Percentiles rank a stretch among this genome's conserved stretches.
phyloP scores from a whole-genome alignment of 83 land plant genomes.

The Diphasiastrum complanatum region DNA sequence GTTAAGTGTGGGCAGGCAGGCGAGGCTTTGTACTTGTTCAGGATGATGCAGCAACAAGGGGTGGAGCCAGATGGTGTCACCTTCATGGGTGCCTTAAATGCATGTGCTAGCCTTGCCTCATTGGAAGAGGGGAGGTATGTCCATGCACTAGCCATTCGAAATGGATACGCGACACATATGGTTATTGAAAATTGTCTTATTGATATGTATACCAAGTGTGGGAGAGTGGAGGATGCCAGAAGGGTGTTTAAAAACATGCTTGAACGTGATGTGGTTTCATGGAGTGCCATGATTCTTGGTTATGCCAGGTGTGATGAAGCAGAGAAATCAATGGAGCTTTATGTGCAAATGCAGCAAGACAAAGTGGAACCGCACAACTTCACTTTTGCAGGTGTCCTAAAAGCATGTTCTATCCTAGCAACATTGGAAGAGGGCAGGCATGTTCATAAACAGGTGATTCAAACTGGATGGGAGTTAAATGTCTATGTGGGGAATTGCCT shows the following conservation, averaged over 20 bases:
- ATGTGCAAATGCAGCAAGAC: background rate
- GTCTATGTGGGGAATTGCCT: slow-evolving; percentile 2
- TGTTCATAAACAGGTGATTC: slow-evolving; percentile 3
- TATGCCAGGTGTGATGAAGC: background rate
- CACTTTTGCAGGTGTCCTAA: slow-evolving; percentile 31
- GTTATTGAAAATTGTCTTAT: background rate
- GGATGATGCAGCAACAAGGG: slow-evolving; percentile 47
- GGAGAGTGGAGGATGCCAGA: background rate
- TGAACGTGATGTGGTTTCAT: background rate
- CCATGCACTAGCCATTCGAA: background rate
- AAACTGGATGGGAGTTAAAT: slow-evolving; percentile 4
- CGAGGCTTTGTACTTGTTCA: slow-evolving; percentile 45
- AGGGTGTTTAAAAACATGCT: background rate
- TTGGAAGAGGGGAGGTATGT: too few relatives aligned
- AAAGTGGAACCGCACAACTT: background rate
- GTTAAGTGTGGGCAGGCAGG: slow-evolving; percentile 40
- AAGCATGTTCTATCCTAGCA: slow-evolving; percentile 30
- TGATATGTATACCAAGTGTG: background rate
- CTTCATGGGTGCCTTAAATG: too few relatives aligned
- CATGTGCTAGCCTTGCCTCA: too few relatives aligned
- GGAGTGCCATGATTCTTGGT: background rate
- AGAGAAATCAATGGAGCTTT: background rate
- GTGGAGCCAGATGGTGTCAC: slow-evolving; percentile 41
- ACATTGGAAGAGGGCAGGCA: slow-evolving; percentile 4
- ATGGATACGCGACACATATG: background rate